phyloP scores from a whole-genome alignment of 345 rosid species.

The Euphorbia lathyris region DNA sequence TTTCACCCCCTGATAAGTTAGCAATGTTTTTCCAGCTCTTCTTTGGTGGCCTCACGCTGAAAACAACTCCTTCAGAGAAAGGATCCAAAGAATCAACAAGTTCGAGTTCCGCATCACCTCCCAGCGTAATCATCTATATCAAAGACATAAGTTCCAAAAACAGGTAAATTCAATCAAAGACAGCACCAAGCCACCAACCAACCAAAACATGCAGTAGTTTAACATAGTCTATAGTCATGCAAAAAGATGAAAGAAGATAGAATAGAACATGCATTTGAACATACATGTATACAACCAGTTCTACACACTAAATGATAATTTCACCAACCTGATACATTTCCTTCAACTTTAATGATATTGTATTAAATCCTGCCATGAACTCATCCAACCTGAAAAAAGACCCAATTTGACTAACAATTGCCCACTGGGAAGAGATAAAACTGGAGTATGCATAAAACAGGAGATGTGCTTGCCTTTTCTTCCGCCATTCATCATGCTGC shows the following conservation, averaged over 20 bases:
- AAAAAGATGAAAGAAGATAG: background rate
- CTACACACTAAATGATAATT: background rate
- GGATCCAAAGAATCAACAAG: slow-evolving; percentile 97
- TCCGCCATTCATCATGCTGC: slow-evolving; percentile 83
- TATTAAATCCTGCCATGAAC: slow-evolving; percentile 95
- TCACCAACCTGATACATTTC: slow-evolving; percentile 97
- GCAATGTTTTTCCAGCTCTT: slow-evolving; percentile 99
- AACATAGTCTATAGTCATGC: background rate
- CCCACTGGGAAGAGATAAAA: background rate
- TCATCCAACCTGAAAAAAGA: slow-evolving; percentile 76
- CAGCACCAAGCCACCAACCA: background rate
- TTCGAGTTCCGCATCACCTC: slow-evolving; percentile 99
- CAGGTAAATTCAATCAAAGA: too few species aligned
- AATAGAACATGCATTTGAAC: background rate
- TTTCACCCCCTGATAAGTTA: slow-evolving; percentile 96
- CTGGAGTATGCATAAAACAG: background rate
- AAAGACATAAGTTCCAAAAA: too few species aligned
- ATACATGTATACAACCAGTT: background rate
- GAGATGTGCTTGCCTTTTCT: slow-evolving; percentile 56
- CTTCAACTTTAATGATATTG: slow-evolving; percentile 87
- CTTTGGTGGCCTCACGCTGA: slow-evolving; percentile 97
- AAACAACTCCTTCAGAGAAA: slow-evolving; percentile 96
- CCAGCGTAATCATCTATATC: slow-evolving; percentile 90
- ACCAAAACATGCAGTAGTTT: background rate
- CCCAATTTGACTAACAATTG: slow-evolving; percentile 22